Base-by-base conservation (phyloP, 805 yeast genomes). In the Cyberlindnera americana region DNA sequence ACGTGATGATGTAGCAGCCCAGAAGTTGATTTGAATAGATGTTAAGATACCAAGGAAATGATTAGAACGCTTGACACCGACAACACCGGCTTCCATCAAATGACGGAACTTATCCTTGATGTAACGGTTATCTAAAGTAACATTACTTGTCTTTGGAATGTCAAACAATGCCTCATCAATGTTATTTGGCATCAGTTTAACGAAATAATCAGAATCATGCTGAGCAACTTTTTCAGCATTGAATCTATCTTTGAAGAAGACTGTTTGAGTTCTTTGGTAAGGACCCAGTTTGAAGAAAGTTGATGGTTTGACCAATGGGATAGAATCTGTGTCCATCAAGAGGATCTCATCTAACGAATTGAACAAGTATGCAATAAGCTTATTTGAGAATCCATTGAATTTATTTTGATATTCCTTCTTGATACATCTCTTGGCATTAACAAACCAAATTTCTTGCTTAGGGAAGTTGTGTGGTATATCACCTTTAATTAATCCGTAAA, bases 341-440 rank as follows among this genome's bases (percentile, higher is more conserved):
- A 77, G 61, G 52, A 66, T 68, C 38, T 77, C 81, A 48, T 75
- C 78, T 51, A 73, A 77, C 2, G 81, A 70, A 43, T 72, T 78
- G 57, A 81, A 81, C 23, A 77, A 45, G 19, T 73, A 65, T 1
- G 85, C 82, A 27, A 78, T 53, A 56, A 81, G 67, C 54, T 80
- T 81, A 41, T 66, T 67, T 10, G 59, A 50, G 5, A 69, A 67
- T 14, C 54, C 60, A 15, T 47, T 59, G 47, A 75, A 75, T 15
- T 48, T 38, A 12, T 43, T 49, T 15, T 43, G 47, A 33, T 49
- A 53, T 21, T 56, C 57, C 15, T 54, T 52, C 17, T 47, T 49
- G 30, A 66, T 48, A 14, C 60, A 46, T 14, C 46, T 45, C 19
- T 44, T 35, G 16, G 61, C 64, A 44, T 66, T 51, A 19, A 67